phyloP scores from a whole-genome alignment of 352 stramenopile genomes.

The Elongisporangium undulatum region DNA sequence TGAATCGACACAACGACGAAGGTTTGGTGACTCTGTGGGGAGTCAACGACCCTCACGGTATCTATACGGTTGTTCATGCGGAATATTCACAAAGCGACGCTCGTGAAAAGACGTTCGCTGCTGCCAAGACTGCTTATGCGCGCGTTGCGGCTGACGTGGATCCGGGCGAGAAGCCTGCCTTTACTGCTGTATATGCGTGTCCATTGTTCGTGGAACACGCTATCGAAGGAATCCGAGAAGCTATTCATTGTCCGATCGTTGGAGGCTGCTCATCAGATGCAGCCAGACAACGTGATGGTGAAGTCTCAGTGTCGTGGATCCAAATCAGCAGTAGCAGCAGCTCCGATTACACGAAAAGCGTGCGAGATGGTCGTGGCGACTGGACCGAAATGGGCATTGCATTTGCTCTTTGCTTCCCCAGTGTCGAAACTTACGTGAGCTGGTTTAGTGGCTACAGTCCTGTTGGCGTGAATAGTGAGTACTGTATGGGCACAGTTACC shows the following conservation, averaged over 20 bases:
- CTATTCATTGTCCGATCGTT: slow-evolving; percentile 75
- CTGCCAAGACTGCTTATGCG: slow-evolving; percentile 58
- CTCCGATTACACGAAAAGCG: slow-evolving; percentile 74
- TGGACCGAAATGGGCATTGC: slow-evolving; percentile 80
- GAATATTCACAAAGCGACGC: slow-evolving; percentile 81
- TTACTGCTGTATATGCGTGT: slow-evolving; percentile 77
- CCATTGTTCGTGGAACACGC: slow-evolving; percentile 80
- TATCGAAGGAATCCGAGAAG: slow-evolving; percentile 78
- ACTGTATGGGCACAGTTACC: slow-evolving; percentile 85
- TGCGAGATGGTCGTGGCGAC: slow-evolving; percentile 62
- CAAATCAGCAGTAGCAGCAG: slow-evolving; percentile 86
- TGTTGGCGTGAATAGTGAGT: slow-evolving; percentile 63
- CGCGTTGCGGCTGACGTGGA: slow-evolving; percentile 53
- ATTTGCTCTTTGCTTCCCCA: slow-evolving; percentile 81
- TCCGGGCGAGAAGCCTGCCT: slow-evolving; percentile 65
- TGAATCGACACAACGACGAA: slow-evolving; percentile 84
- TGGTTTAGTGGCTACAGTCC: slow-evolving; percentile 88
- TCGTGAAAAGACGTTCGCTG: slow-evolving; percentile 71
- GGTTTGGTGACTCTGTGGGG: slow-evolving; percentile 80
- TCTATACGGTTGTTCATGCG: slow-evolving; percentile 77
- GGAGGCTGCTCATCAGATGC: slow-evolving; percentile 82
- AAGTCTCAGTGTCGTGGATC: slow-evolving; percentile 73
- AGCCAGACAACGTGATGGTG: slow-evolving; percentile 60
- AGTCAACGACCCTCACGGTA: slow-evolving; percentile 78
- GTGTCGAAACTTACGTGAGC: slow-evolving; percentile 81